A percentile compares a stretch with the other conserved stretches of the same genome.
Conservation (phyloP, 768 basidiomycete species). For the Tulasnella sp. region DNA sequence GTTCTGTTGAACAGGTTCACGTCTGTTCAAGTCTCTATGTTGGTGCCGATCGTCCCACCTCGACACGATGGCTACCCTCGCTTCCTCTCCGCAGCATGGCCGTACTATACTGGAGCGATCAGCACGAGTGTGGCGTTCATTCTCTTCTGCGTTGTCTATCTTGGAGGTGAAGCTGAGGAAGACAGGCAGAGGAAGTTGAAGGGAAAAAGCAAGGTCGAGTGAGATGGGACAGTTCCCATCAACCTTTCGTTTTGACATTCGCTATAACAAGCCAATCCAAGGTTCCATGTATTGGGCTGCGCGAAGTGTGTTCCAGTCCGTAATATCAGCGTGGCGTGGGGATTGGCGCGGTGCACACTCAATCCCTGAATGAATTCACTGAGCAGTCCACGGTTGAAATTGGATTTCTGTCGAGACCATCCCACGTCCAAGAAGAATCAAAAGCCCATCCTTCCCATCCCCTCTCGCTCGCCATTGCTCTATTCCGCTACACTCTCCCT, state of each 20-base stretch:
- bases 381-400: no score
- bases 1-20: constrained; percentile 49
- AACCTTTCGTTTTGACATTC: no score
- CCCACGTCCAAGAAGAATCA: no score
- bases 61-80: constrained; percentile 92
- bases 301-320: no score
- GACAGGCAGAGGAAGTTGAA: constrained; percentile 37
- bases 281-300: no score
- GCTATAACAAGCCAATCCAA: no score
- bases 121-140: constrained; percentile 80
- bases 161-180: constrained; percentile 56
- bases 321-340: no score
- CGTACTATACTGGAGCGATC: constrained; percentile 85
- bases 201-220: constrained; percentile 34
- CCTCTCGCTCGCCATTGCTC: neutral
- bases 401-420: no score
- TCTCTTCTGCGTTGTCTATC: constrained; percentile 77
- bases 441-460: neutral
- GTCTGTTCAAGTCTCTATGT: constrained; percentile 60
- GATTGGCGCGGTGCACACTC: no score
- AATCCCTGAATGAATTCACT: no score
- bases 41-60: constrained; percentile 82
- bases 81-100: constrained; percentile 92
- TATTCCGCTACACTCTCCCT: constrained; percentile 4
- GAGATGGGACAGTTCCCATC: neutral